Base-by-base conservation (phyloP, 140 eudicot species). In the Bidens hawaiensis region DNA sequence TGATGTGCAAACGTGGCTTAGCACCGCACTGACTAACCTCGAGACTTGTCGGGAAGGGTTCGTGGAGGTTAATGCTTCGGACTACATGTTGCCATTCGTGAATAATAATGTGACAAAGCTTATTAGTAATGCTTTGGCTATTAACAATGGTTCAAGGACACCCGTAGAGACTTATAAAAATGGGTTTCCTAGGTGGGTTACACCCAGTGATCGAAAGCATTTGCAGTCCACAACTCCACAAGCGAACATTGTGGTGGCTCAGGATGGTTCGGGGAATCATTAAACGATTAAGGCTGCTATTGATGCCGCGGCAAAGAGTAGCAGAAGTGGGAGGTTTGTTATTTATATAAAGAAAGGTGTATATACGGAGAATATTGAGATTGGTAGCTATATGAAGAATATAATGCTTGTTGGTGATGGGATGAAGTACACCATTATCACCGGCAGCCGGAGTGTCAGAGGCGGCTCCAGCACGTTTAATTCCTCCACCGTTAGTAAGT, bases 1-100 rank as follows among this genome's bases (percentile, higher is more conserved):
- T 26, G 97, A 90, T 21, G 60, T 76, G 0, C 97, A 90, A 19
- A 81, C 87, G 2, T 90, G 97, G 97, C 95, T 90, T 38, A 90
- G 97, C 58, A 60, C 94, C 0, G 95, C 95, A 2, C 34, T 90
- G 64, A 86, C 97, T 26, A 86, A 90, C 60, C 79, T 86, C 10
- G 95, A 86, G 41, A 86, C 95, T 0, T 90, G 97, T 31, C 76
- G 78, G 5, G 79, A 87, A 7, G 94, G 97, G 72, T 82, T 82
- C 9, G 49, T 50, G 43, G 91, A 85, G 80, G 75, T 86, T 9
- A 78, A 81, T 15, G 86, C 81, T 18, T 22, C 78, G 0, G 87
- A 79, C 41, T 72, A 34, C 60, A 65, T 82, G 46, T 57, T 71
- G 22, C 90, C 94, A 6, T 59, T 79, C 8, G 69, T 82, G 81